Conservation (phyloP, 2,329 filamentous ascomycete genomes). For the Trichoderma breve region DNA sequence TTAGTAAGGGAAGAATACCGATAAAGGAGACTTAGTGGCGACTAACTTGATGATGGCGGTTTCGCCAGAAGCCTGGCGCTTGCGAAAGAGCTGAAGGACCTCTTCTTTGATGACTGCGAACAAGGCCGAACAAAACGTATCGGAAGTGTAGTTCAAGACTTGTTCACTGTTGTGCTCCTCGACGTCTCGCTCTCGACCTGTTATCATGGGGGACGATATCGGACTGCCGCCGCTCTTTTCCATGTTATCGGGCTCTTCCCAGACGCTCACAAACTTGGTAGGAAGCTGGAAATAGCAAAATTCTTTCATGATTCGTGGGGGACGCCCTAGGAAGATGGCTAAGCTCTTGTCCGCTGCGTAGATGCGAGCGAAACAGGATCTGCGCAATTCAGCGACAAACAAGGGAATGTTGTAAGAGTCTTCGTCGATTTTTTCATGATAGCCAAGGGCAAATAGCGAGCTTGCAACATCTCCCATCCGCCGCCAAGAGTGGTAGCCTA, state of each 20-base stretch:
- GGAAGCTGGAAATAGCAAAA: slow-evolving; percentile 17
- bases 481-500: slow-evolving; percentile 15
- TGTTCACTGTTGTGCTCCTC: background rate
- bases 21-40: background rate
- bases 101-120: slow-evolving; percentile 12
- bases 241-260: background rate
- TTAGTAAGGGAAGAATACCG: background rate
- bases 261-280: background rate
- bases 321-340: slow-evolving; percentile 3
- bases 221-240: background rate
- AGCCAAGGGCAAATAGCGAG: slow-evolving; percentile 10
- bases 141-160: slow-evolving; percentile 8
- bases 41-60: slow-evolving; percentile 1
- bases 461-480: slow-evolving; percentile 14
- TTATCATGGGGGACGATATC: background rate
- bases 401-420: background rate
- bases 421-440: slow-evolving; percentile 12
- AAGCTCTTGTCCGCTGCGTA: slow-evolving; percentile 14
- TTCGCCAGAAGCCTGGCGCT: slow-evolving; percentile 3
- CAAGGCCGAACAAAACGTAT: background rate
- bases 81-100: slow-evolving; percentile 9
- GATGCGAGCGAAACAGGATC: slow-evolving; percentile 15
- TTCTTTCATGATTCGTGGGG: slow-evolving; percentile 10
- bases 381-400: slow-evolving; percentile 8
- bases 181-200: background rate